Evolutionary conservation across 768 basidiomycete species (phyloP).

Genomic region (Phaeotremella fagi): DNA sequence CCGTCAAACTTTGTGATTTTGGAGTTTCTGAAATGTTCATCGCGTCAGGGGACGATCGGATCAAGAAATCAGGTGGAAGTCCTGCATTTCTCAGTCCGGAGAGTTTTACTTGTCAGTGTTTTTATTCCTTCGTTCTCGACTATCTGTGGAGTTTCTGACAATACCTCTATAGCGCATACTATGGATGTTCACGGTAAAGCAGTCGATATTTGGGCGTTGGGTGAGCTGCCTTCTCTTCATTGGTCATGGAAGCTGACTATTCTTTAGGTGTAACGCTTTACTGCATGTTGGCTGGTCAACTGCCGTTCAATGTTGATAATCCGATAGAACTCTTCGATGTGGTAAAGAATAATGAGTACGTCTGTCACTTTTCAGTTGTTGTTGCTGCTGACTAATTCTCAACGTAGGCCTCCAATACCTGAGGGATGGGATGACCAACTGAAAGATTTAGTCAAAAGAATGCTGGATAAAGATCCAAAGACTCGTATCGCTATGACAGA

Average conservation of each 20-base stretch:
- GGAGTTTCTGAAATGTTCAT: conserved; percentile 49
- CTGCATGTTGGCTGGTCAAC: conserved; percentile 45
- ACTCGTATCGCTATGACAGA: conserved; percentile 34
- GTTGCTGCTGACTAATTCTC: neutral
- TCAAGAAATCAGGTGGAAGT: conserved; percentile 47
- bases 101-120: conserved; percentile 33
- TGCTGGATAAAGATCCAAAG: conserved; percentile 42
- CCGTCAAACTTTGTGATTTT: conserved; percentile 49
- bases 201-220: conserved; percentile 47
- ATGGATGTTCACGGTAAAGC: conserved; percentile 42
- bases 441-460: conserved; percentile 34
- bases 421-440: conserved; percentile 37
- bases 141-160: neutral
- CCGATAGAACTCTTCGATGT: conserved; percentile 46
- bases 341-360: conserved; percentile 38
- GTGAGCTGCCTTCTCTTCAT: conserved; percentile 14
- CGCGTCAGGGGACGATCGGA: conserved; percentile 39
- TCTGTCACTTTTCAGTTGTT: neutral
- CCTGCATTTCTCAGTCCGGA: conserved; percentile 49
- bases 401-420: conserved; percentile 37
- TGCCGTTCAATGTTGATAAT: conserved; percentile 45
- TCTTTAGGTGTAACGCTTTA: conserved; percentile 46
- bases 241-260: neutral
- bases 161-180: conserved; percentile 19
- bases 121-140: too few relatives aligned